Evolutionary conservation across 73 alveolate genomes (phyloP), one percentile per base, ranked within the genome.

Genomic region (Blepharisma japonicum): DNA sequence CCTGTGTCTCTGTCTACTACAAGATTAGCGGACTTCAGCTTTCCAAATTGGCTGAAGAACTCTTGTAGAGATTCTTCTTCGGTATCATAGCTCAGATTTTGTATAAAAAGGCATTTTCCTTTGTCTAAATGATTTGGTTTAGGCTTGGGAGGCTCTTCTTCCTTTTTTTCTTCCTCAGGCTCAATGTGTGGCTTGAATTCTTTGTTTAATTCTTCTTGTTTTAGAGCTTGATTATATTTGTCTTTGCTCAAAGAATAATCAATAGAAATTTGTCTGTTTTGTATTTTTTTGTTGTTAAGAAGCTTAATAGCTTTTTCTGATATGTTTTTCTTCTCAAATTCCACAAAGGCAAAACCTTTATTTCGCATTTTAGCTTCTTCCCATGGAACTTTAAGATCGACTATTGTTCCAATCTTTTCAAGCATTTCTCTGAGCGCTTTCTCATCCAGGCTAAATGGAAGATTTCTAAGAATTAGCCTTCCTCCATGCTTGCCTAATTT

Each of bases 401-500:
- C 23, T 9, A 61, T 8, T 8, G 2, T 2, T 25, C 74, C 74
- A 14, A 61, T 25, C 23, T 61, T 61, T 61, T 61, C 74, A 61
- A 61, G 74, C 50, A 11, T 18, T 14, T 14, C 47, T 39, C 74
- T 14, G 18, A 61, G 47, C 2, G 47, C 39, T 20, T 61, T 61
- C 5, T 61, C 74, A 14, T 61, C 49, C 18, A 61, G 14, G 46
- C 47, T 14, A 25, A 61, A 61, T 20, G 74, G 74, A 61, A 61
- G 38, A 39, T 61, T 61, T 61, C 74, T 61, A 8, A 61, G 14
- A 61, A 61, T 61, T 8, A 61, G 74, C 46, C 74, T 61, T 20
- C 74, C 74, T 61, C 74, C 74, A 61, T 61, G 74, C 47, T 61
- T 61, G 14, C 74, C 74, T 9, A 61, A 39, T 25, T 61, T 61